Percentiles rank a stretch among this genome's conserved stretches.
Conservation (phyloP, 2,329 filamentous ascomycete species). For the Lanzia echinophila region DNA sequence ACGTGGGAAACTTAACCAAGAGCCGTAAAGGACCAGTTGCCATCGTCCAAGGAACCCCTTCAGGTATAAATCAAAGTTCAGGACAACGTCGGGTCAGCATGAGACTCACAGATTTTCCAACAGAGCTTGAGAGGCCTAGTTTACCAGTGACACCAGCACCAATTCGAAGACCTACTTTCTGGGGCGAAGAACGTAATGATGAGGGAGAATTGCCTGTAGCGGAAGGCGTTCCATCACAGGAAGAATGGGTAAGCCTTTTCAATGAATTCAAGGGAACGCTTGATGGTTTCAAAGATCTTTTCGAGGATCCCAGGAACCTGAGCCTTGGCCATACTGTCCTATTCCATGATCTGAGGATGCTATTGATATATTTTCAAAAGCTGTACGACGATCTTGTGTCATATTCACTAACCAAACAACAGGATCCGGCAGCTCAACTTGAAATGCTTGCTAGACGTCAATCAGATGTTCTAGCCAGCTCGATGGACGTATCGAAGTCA, state of each 20-base stretch:
- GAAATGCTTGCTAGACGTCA: constrained; percentile 63
- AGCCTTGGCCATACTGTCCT: not conserved
- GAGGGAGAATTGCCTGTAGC: constrained; percentile 62
- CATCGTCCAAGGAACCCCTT: constrained; percentile 29
- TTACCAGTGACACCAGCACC: constrained; percentile 87
- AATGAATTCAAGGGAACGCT: constrained; percentile 22
- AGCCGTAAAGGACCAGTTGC: constrained; percentile 42
- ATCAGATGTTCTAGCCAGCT: constrained; percentile 52
- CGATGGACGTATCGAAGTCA: constrained; percentile 37
- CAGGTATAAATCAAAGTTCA: constrained; percentile 26
- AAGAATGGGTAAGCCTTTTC: constrained; percentile 83
- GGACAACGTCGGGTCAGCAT: constrained; percentile 41
- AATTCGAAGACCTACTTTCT: constrained; percentile 60
- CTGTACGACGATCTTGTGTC: constrained; percentile 2
- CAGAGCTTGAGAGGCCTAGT: constrained; percentile 73
- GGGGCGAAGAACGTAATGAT: constrained; percentile 47
- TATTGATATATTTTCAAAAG: constrained; percentile 4
- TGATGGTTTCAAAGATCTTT: constrained; percentile 6
- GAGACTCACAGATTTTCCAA: constrained; percentile 82
- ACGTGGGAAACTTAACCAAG: constrained; percentile 71
- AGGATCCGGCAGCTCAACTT: constrained; percentile 66
- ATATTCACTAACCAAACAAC: constrained; percentile 22
- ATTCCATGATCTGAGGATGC: constrained; percentile 2
- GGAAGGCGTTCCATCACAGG: constrained; percentile 77
- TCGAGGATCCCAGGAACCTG: constrained; percentile 1